phyloP scores from a whole-genome alignment of 257 asterid genomes.

The Eustoma russellianum region DNA sequence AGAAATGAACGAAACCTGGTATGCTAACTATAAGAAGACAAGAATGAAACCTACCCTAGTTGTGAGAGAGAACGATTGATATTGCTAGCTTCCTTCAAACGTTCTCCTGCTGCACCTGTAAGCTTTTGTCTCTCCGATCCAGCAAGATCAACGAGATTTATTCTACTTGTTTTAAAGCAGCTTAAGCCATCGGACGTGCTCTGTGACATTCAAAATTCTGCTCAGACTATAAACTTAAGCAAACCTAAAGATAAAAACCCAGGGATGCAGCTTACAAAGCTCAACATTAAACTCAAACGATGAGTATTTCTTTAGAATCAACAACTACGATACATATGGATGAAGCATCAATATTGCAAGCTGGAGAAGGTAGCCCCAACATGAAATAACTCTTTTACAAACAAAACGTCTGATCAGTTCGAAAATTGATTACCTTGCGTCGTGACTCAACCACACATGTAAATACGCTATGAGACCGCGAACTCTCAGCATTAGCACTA shows the following conservation, averaged over 20 bases:
- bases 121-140: slow-evolving; percentile 99
- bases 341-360: not conserved
- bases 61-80: slow-evolving; percentile 97
- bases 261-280: too few relatives aligned
- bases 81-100: slow-evolving; percentile 98
- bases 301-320: not conserved
- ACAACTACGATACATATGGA: not conserved
- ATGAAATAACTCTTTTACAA: too few relatives aligned
- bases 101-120: slow-evolving; percentile 99
- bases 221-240: slow-evolving; percentile 3
- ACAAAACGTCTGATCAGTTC: not conserved
- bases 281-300: too few relatives aligned
- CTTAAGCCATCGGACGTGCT: slow-evolving; percentile 77
- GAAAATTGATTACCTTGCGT: slow-evolving; percentile 55
- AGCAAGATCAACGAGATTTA: slow-evolving; percentile 98
- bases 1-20: not conserved
- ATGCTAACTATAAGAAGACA: not conserved
- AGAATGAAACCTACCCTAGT: slow-evolving; percentile 57
- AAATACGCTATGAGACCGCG: slow-evolving; percentile 97
- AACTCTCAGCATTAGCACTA: slow-evolving; percentile 89
- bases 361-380: not conserved
- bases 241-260: too few relatives aligned
- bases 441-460: slow-evolving; percentile 98
- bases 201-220: slow-evolving; percentile 33
- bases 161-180: slow-evolving; percentile 74